Conservation (phyloP, 768 basidiomycete species). For the Lentinula aciculospora region DNA sequence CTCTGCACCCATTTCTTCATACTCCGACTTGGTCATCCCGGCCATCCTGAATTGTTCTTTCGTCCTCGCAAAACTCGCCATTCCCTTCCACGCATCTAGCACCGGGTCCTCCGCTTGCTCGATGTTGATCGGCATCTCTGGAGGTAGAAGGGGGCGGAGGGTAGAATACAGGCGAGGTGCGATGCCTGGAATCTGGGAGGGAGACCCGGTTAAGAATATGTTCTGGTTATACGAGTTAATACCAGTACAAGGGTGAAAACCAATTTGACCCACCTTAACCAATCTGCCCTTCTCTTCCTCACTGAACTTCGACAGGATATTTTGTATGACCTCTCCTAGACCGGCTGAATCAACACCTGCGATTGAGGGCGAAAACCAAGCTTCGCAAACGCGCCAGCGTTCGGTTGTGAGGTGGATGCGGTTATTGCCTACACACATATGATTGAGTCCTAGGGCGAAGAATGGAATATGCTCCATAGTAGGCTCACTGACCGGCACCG, state of each 20-base stretch:
- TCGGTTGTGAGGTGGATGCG: slow-evolving; percentile 89
- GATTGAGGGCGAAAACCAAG: slow-evolving; percentile 91
- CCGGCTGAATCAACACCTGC: slow-evolving; percentile 95
- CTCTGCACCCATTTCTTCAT: slow-evolving; percentile 87
- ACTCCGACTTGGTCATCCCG: slow-evolving; percentile 72
- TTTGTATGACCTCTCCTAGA: slow-evolving; percentile 86
- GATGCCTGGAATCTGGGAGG: slow-evolving; percentile 71
- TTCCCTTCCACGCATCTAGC: slow-evolving; percentile 87
- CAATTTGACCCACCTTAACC: slow-evolving; percentile 52
- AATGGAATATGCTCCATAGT: not conserved
- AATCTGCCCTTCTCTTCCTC: slow-evolving; percentile 64
- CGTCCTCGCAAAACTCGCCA: slow-evolving; percentile 72
- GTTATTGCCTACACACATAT: slow-evolving; percentile 39
- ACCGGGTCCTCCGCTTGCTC: slow-evolving; percentile 57
- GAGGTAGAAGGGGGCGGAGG: slow-evolving; percentile 81
- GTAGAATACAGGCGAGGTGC: slow-evolving; percentile 59
- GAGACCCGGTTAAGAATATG: slow-evolving; percentile 83
- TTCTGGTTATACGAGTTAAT: slow-evolving; percentile 42
- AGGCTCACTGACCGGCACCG: slow-evolving; percentile 53
- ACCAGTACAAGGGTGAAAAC: not conserved
- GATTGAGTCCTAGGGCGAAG: not conserved
- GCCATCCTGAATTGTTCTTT: slow-evolving; percentile 31
- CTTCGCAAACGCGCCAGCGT: slow-evolving; percentile 86
- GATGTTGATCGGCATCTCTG: slow-evolving; percentile 69
- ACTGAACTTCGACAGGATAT: slow-evolving; percentile 68